A percentile compares a stretch with the other conserved stretches of the same genome.
These are phyloP conservation scores for Kodamaea fungicola DNA, from an alignment of 1,139 yeast genomes.

Conservation along the genomic window DNA sequence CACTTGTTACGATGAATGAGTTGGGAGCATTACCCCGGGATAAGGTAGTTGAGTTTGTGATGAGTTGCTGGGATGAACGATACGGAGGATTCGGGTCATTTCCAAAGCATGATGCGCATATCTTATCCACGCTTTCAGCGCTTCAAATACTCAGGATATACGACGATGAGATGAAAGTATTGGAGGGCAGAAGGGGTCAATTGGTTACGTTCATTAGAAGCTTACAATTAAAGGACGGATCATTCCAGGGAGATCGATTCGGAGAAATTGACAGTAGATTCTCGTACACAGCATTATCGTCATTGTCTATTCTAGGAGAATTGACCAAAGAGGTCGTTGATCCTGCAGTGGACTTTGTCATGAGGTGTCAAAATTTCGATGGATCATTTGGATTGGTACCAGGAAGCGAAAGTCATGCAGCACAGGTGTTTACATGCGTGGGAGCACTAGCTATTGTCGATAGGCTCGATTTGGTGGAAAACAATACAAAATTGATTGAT, in stretches of 20 bases:
- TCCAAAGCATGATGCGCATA: constrained; percentile 85
- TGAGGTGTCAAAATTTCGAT: constrained; percentile 80
- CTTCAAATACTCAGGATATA: constrained; percentile 73
- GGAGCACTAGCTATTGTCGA: constrained; percentile 74
- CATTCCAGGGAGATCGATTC: constrained; percentile 83
- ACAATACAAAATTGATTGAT: constrained; percentile 52
- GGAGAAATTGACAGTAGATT: constrained; percentile 94
- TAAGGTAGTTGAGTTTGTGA: constrained; percentile 65
- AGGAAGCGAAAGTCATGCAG: constrained; percentile 94
- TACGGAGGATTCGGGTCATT: constrained; percentile 89
- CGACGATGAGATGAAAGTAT: constrained; percentile 42
- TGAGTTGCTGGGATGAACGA: constrained; percentile 58
- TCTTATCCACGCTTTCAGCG: constrained; percentile 84
- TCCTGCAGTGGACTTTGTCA: constrained; percentile 63
- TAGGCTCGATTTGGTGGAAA: constrained; percentile 52
- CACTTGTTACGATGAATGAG: constrained; percentile 60
- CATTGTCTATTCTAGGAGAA: constrained; percentile 64
- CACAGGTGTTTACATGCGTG: constrained; percentile 84
- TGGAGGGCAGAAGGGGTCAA: constrained; percentile 14
- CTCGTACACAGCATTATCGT: constrained; percentile 75
- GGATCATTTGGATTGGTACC: constrained; percentile 96
- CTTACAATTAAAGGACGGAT: constrained; percentile 70
- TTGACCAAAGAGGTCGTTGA: constrained; percentile 59
- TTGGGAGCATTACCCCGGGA: constrained; percentile 49
- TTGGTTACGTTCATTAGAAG: constrained; percentile 43